Evolutionary conservation across 306 rosid species (phyloP).

Genomic region (Trifolium fragiferum): DNA sequence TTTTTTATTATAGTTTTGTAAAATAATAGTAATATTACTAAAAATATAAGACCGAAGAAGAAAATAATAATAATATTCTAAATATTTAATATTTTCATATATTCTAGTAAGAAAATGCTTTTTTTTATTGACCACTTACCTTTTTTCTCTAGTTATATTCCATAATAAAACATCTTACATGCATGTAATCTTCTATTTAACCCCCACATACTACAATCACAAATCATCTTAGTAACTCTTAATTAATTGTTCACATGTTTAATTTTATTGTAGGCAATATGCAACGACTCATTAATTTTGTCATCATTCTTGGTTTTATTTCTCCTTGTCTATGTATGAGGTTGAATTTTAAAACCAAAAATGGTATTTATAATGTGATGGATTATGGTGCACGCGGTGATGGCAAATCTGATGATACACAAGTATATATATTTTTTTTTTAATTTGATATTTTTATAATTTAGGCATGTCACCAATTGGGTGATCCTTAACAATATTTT

Average conservation of each 20-base stretch:
- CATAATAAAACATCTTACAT: neutral
- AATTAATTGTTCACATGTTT: neutral
- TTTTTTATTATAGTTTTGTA: too few relatives aligned
- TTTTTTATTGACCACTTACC: too few relatives aligned
- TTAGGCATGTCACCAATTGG: neutral
- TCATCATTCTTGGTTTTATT: neutral
- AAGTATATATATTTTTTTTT: neutral
- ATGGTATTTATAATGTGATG: neutral
- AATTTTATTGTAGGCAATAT: neutral
- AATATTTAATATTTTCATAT: too few relatives aligned
- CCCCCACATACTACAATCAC: neutral
- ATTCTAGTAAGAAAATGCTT: too few relatives aligned
- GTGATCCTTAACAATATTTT: neutral
- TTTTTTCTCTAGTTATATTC: too few relatives aligned
- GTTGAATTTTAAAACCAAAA: neutral
- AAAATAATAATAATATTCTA: too few relatives aligned
- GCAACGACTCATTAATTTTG: neutral
- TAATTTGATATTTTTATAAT: too few relatives aligned
- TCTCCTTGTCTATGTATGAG: neutral
- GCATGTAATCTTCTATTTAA: neutral
- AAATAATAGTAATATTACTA: too few relatives aligned
- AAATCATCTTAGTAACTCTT: neutral
- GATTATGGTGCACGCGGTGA: neutral
- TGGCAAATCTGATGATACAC: conserved; percentile 4
- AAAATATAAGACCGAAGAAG: too few relatives aligned